Evolutionary conservation across 805 yeast species (phyloP), one percentile per base, ranked within the genome.

Genomic region (Lachancea meyersii): DNA sequence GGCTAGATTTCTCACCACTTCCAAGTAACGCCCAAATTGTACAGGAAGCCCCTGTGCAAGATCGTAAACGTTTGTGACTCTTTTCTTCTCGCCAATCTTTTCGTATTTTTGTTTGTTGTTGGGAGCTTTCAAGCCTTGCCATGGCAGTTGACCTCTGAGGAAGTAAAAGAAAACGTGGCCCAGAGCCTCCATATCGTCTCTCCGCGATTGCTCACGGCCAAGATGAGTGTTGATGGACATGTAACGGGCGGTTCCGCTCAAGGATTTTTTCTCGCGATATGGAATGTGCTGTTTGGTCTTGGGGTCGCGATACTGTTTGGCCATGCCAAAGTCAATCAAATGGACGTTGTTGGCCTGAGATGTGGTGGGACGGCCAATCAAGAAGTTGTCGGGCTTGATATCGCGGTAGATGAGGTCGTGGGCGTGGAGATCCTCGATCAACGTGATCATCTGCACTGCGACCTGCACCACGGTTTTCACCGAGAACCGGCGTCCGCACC

Each of bases 81-180:
- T 87, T 64, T 93, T 93, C 70, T 88, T 91, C 61, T 89, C 94
- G 47, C 98, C 97, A 63, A 93, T 93, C 63, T 88, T 89, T 64
- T 93, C 97, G 66, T 93, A 93, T 68, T 93, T 93, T 57, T 87
- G 96, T 68, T 93, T 91, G 72, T 93, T 93, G 31, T 96, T 89
- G 51, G 96, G 96, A 5, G 98, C 98, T 65, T 93, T 91, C 53
- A 93, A 73, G 20, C 98, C 98, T 71, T 93, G 98, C 98, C 98
- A 93, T 48, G 98, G 98, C 58, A 93, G 72, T 46, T 86, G 86
- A 35, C 98, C 98, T 55, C 95, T 78, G 51, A 91, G 67, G 65
- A 93, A 93, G 67, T 93, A 93, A 71, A 93, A 85, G 59, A 93
- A 87, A 7, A 93, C 98, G 64, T 93, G 97, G 26, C 97, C 98